A percentile compares a stretch with the other conserved stretches of the same genome.
These are phyloP conservation scores for Penicillium angulare DNA, from an alignment of 495 filamentous ascomycete species.

Conservation along the genomic window DNA sequence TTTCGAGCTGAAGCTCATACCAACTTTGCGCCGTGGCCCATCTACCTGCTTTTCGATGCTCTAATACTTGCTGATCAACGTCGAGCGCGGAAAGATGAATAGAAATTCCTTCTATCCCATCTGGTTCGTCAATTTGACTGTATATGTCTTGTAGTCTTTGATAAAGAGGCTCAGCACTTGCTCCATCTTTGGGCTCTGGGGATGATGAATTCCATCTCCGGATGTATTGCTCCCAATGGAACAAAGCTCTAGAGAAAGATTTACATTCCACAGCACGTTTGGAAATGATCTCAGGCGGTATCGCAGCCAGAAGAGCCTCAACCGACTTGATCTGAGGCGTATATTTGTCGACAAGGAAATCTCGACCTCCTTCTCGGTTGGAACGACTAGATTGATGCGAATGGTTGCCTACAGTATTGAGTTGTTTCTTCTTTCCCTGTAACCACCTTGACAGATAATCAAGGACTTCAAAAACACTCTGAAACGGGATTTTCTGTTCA, in stretches of 20 bases:
- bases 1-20: slow-evolving; percentile 85
- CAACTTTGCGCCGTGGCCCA: slow-evolving; percentile 98
- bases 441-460: slow-evolving; percentile 92
- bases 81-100: slow-evolving; percentile 76
- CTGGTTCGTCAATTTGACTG: slow-evolving; percentile 94
- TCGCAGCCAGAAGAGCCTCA: slow-evolving; percentile 59
- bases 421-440: slow-evolving; percentile 71
- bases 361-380: slow-evolving; percentile 34
- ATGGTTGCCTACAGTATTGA: slow-evolving; percentile 35
- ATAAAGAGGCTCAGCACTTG: slow-evolving; percentile 59
- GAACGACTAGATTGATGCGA: slow-evolving; percentile 36
- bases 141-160: slow-evolving; percentile 88
- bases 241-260: slow-evolving; percentile 87
- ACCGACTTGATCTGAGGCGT: slow-evolving; percentile 58
- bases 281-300: slow-evolving; percentile 85
- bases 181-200: slow-evolving; percentile 31
- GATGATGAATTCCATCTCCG: slow-evolving; percentile 51
- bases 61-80: slow-evolving; percentile 87
- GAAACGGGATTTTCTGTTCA: too few relatives aligned
- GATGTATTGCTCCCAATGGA: slow-evolving; percentile 91
- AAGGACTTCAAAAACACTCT: slow-evolving; percentile 87
- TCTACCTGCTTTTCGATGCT: slow-evolving; percentile 88
- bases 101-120: slow-evolving; percentile 93
- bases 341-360: slow-evolving; percentile 40
- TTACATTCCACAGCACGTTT: slow-evolving; percentile 84